Evolutionary conservation across 768 basidiomycete species (phyloP), one percentile per base, ranked within the genome.

Genomic region (Trametes cinnabarina): DNA sequence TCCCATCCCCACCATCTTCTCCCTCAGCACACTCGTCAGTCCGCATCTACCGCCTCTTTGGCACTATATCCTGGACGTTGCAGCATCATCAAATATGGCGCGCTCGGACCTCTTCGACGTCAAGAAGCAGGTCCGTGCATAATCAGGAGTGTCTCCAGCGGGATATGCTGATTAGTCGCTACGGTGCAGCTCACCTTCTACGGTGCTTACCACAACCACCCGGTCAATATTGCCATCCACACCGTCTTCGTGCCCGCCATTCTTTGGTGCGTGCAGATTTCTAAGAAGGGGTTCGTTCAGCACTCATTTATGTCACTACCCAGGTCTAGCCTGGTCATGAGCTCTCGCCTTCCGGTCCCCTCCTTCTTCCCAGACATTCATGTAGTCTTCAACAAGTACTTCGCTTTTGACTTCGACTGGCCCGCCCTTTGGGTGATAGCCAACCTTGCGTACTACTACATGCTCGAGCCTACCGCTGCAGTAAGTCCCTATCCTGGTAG

Each of bases 161-260:
- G 3, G 26, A 10, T 6, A 14, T 9, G 12, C 19, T 46, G 15
- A 46, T 25, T 14, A n/a, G 25, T 46, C 7, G 11, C 23, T 26
- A 11, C 20, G 30, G 46, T 26, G 50, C 60, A 97, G 93, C 81
- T 98, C 68, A 79, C 87, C 23, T 96, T 96, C 78, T 98, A 98
- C 71, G 93, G 92, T 19, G 87, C 93, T 49, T 97, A 97, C 73
- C 94, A 97, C 72, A 78, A 84, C 15, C 87, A 96, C 71, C 83
- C 83, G 25, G 74, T 84, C 61, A 98, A 98, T 71, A 74, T 98
- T 63, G 72, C 81, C 53, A 92, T 98, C 61, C 96, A 98, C 72
- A 77, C 94, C 64, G 67, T 91, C 58, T 93, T 85, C 63, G 93
- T 96, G 12, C 94, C 94, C 7, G 68, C 88, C 58, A 79, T 97